Evolutionary conservation across 352 stramenopile species (phyloP).

Genomic region (Globisporangium takayamanum): DNA sequence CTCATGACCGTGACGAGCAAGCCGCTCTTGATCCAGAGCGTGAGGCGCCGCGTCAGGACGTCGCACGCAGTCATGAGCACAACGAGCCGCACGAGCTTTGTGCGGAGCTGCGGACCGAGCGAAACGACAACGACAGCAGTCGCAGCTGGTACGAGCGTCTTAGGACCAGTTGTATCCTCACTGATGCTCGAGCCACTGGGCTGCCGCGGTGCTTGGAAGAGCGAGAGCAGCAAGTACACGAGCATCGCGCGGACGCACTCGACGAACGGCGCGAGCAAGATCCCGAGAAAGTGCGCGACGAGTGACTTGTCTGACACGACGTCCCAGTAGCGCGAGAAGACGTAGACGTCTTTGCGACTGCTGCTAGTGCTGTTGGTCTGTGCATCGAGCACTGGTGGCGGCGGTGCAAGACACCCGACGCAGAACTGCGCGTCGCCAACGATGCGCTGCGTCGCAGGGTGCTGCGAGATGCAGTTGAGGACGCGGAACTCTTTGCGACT

Average conservation of each 20-base stretch:
- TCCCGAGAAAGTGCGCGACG: conserved; percentile 53
- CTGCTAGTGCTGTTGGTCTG: conserved; percentile 5
- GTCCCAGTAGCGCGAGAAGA: conserved; percentile 81
- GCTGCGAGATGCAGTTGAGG: conserved; percentile 57
- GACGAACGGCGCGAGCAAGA: conserved; percentile 56
- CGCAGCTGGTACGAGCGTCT: too few relatives aligned
- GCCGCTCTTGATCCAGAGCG: conserved; percentile 70
- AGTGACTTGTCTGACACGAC: conserved; percentile 75
- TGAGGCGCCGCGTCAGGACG: conserved; percentile 44
- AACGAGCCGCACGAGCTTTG: conserved; percentile 39
- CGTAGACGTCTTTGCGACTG: conserved; percentile 50
- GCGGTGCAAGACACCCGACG: conserved; percentile 54
- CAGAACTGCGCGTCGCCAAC: conserved; percentile 36
- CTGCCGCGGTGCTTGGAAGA: conserved; percentile 32
- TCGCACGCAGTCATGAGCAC: conserved; percentile 53
- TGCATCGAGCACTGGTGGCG: conserved; percentile 7
- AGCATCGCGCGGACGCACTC: conserved; percentile 58
- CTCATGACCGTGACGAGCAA: conserved; percentile 63
- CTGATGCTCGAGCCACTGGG: neutral
- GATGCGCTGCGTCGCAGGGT: conserved; percentile 16
- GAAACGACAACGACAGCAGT: neutral
- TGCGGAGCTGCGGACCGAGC: conserved; percentile 18
- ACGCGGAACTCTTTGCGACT: conserved; percentile 75
- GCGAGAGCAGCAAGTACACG: conserved; percentile 50
- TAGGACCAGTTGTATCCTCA: too few relatives aligned